These are phyloP conservation scores for Plasmopara halstedii DNA, from an alignment of 352 stramenopile genomes.

Conservation along the genomic window DNA sequence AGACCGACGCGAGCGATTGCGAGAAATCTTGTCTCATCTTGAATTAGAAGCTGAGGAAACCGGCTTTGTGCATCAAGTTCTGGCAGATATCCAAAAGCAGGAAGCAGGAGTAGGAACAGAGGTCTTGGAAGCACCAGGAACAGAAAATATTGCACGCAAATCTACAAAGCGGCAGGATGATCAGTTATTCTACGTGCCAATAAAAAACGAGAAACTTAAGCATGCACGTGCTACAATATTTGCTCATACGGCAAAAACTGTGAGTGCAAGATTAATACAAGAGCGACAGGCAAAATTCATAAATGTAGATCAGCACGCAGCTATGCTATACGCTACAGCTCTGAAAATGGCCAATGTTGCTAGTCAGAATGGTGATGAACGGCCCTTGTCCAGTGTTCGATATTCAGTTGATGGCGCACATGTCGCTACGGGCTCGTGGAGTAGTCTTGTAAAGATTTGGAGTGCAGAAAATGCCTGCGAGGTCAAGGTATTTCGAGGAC, in stretches of 20 bases:
- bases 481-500: constrained; percentile 74
- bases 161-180: constrained; percentile 33
- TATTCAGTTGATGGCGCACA: constrained; percentile 55
- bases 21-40: constrained; percentile 80
- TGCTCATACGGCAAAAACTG: constrained; percentile 59
- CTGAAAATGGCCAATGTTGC: constrained; percentile 80
- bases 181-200: constrained; percentile 82
- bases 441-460: constrained; percentile 92
- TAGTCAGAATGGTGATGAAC: constrained; percentile 93
- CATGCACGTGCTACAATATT: constrained; percentile 72
- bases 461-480: constrained; percentile 60
- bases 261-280: constrained; percentile 46
- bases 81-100: constrained; percentile 44
- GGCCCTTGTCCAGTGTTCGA: constrained; percentile 76
- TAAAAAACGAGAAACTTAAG: constrained; percentile 78
- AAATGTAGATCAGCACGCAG: constrained; percentile 45
- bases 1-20: constrained; percentile 91
- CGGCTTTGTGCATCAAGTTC: constrained; percentile 49
- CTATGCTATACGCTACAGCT: constrained; percentile 70
- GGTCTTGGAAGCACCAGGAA: neutral
- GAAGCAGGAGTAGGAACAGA: constrained; percentile 3
- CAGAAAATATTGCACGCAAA: constrained; percentile 1
- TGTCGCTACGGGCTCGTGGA: constrained; percentile 90
- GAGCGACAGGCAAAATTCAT: constrained; percentile 37
- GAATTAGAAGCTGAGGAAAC: constrained; percentile 69